Evolutionary conservation across 345 rosid species (phyloP).

Genomic region (Turritis glabra): DNA sequence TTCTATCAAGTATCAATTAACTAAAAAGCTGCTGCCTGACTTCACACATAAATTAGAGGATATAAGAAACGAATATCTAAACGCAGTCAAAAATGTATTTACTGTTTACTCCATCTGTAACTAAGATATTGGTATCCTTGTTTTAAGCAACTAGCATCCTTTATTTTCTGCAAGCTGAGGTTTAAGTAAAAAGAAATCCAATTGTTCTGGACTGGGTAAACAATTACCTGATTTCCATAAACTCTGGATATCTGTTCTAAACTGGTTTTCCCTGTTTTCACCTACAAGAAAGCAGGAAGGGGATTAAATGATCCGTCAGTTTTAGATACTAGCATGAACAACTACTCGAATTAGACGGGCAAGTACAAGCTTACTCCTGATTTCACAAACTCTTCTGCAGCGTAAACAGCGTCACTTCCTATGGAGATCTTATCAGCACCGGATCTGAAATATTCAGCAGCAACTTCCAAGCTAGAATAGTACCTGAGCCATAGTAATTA

Average conservation of each 20-base stretch:
- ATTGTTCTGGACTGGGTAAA: conserved; percentile 6
- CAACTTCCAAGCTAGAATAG: conserved; percentile 98
- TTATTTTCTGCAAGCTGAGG: background rate
- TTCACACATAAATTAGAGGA: background rate
- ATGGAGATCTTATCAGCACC: conserved; percentile 97
- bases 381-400: conserved; percentile 83
- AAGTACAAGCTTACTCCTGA: conserved; percentile 58
- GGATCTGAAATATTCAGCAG: conserved; percentile 94
- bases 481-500: conserved; percentile 48
- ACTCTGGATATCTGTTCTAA: conserved; percentile 92
- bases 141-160: background rate
- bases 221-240: conserved; percentile 90
- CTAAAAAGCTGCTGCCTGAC: background rate
- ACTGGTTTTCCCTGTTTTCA: conserved; percentile 84
- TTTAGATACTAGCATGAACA: conserved; percentile 16
- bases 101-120: conserved; percentile 19
- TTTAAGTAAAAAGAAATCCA: background rate
- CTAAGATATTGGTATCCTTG: conserved; percentile 2
- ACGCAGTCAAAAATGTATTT: background rate
- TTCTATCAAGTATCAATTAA: conserved; percentile 3
- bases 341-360: background rate
- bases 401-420: conserved; percentile 96
- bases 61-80: conserved; percentile 4
- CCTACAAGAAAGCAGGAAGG: conserved; percentile 43
- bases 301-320: background rate